phyloP scores from a whole-genome alignment of 2,329 filamentous ascomycete genomes.

The Aspergillus hortae region DNA sequence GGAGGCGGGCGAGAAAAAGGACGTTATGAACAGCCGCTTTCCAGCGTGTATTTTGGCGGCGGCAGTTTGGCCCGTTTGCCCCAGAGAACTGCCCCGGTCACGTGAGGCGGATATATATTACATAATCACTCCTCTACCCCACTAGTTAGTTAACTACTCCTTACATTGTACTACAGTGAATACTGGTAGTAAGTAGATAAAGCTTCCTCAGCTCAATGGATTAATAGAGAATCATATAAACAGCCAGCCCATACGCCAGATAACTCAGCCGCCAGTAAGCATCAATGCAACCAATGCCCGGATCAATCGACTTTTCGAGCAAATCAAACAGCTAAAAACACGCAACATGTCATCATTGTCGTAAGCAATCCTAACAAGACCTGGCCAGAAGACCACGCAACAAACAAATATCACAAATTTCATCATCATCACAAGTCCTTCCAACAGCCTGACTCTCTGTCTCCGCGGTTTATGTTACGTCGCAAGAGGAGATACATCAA shows the following conservation, averaged over 20 bases:
- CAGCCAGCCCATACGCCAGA: background rate
- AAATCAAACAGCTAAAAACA: background rate
- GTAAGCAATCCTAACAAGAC: background rate
- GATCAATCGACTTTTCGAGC: background rate
- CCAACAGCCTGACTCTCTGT: slow-evolving; percentile 1
- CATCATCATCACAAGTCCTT: no score
- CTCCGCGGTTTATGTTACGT: slow-evolving; percentile 36
- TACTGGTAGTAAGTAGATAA: no score
- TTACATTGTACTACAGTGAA: no score
- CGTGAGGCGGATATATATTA: background rate
- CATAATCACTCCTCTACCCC: no score
- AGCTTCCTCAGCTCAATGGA: no score
- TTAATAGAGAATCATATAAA: background rate
- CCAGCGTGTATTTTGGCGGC: slow-evolving; percentile 24
- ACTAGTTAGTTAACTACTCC: no score
- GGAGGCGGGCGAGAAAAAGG: slow-evolving; percentile 28
- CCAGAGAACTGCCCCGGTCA: background rate
- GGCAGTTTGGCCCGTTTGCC: background rate
- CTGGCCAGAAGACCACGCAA: no score
- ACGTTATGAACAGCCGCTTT: slow-evolving; percentile 41
- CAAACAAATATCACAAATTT: no score
- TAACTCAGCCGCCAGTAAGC: background rate
- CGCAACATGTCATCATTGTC: background rate
- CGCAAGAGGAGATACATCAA: slow-evolving; percentile 23
- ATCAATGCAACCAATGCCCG: background rate